Conservation (phyloP, 2,329 filamentous ascomycete species). For the Basipetospora chlamydospora region DNA sequence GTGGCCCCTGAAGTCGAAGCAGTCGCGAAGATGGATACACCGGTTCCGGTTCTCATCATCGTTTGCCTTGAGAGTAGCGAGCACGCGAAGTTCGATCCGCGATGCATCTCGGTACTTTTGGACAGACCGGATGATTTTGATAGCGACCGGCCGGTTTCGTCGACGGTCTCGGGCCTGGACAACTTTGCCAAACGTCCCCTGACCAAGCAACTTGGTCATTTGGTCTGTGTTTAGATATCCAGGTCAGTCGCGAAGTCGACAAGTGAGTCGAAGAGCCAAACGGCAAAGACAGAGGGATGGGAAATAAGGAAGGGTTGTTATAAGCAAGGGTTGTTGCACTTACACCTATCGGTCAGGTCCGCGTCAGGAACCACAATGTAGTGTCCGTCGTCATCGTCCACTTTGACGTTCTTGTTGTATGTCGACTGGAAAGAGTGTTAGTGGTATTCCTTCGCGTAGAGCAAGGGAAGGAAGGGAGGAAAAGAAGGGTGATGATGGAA, state of each 20-base stretch:
- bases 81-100: constrained; percentile 80
- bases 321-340: constrained; percentile 23
- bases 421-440: not conserved
- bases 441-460: no score
- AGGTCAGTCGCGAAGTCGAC: no score
- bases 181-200: constrained; percentile 97
- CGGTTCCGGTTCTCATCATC: constrained; percentile 86
- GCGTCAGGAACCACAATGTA: constrained; percentile 86
- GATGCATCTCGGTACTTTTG: constrained; percentile 97
- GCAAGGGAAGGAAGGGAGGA: not conserved
- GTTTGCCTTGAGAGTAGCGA: constrained; percentile 84
- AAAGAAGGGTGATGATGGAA: constrained; percentile 14
- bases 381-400: constrained; percentile 93
- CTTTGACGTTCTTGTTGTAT: constrained; percentile 49
- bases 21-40: constrained; percentile 92
- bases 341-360: constrained; percentile 79
- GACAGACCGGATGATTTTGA: constrained; percentile 96
- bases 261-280: no score
- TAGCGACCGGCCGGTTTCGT: constrained; percentile 66
- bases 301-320: no score
- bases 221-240: no score
- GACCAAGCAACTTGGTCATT: constrained; percentile 78
- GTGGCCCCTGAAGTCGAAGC: constrained; percentile 93
- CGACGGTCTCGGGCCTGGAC: constrained; percentile 78
- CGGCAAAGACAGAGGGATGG: no score